Evolutionary conservation across 2,329 filamentous ascomycete species (phyloP).

Genomic region (Hymenoscyphus fraxineus): DNA sequence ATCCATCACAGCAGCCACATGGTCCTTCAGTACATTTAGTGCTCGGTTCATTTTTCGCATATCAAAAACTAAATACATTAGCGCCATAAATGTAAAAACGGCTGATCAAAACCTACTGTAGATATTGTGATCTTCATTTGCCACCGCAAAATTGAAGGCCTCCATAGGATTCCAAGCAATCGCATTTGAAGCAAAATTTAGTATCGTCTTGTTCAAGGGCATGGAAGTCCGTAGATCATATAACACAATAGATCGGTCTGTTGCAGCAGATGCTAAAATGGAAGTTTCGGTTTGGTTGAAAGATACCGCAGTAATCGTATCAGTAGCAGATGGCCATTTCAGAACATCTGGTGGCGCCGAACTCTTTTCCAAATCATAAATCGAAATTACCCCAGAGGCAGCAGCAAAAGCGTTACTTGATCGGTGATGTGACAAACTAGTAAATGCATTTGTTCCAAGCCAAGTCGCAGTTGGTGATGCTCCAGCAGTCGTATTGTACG

Average conservation of each 20-base stretch:
- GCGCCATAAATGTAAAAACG: not conserved
- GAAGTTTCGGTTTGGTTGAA: conserved; percentile 96
- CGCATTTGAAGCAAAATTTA: conserved; percentile 79
- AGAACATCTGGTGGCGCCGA: conserved; percentile 79
- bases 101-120: conserved; percentile 19
- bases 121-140: conserved; percentile 72
- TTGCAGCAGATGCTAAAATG: conserved; percentile 78
- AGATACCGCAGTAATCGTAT: conserved; percentile 82
- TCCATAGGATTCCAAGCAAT: conserved; percentile 96
- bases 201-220: conserved; percentile 74
- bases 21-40: conserved; percentile 84
- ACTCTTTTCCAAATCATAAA: conserved; percentile 83
- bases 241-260: conserved; percentile 80
- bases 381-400: conserved; percentile 71
- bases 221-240: conserved; percentile 88
- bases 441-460: conserved; percentile 80
- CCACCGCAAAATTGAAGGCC: conserved; percentile 89
- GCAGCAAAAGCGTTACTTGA: conserved; percentile 75
- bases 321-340: conserved; percentile 80
- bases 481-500: conserved; percentile 68
- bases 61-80: conserved; percentile 62
- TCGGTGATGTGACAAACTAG: conserved; percentile 78
- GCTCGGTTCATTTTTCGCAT: conserved; percentile 87
- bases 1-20: conserved; percentile 90
- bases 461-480: conserved; percentile 77